Conservation (phyloP, 2,329 filamentous ascomycete genomes). For the Coniella lustricola region DNA sequence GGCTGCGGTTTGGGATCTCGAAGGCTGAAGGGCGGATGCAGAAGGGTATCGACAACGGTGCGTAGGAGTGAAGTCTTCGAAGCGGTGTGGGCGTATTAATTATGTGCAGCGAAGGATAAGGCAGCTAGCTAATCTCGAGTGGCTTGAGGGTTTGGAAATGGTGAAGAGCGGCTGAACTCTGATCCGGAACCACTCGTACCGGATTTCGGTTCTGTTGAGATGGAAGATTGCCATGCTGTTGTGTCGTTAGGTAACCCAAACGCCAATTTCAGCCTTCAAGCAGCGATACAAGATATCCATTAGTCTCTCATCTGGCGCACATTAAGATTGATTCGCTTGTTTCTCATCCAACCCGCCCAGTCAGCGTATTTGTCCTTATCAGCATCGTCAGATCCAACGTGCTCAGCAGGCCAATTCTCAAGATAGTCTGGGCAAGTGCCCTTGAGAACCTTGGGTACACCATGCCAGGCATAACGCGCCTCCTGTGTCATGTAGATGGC, state of each 20-base stretch:
- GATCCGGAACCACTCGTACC: no score
- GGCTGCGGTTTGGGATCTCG: no score
- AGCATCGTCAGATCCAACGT: neutral
- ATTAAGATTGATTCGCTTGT: slow-evolving; percentile 86
- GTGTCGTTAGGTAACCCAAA: neutral
- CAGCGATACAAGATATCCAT: neutral
- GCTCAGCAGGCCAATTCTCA: slow-evolving; percentile 62
- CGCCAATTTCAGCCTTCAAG: neutral
- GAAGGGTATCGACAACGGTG: no score
- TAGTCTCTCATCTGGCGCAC: slow-evolving; percentile 75
- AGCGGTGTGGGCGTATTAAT: no score
- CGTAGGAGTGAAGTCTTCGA: no score
- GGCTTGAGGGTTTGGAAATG: no score
- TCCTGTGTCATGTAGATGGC: slow-evolving; percentile 81
- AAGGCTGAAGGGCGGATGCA: no score
- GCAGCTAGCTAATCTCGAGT: no score
- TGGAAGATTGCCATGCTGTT: no score
- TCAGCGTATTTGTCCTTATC: slow-evolving; percentile 42
- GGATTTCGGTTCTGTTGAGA: no score
- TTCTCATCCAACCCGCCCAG: slow-evolving; percentile 83
- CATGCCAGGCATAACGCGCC: slow-evolving; percentile 89
- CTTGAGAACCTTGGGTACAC: slow-evolving; percentile 77
- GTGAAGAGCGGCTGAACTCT: neutral
- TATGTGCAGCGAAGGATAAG: no score
- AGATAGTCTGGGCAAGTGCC: slow-evolving; percentile 73